Conservation (phyloP, 2,329 filamentous ascomycete species). For the Chalaropsis ovoidea region DNA sequence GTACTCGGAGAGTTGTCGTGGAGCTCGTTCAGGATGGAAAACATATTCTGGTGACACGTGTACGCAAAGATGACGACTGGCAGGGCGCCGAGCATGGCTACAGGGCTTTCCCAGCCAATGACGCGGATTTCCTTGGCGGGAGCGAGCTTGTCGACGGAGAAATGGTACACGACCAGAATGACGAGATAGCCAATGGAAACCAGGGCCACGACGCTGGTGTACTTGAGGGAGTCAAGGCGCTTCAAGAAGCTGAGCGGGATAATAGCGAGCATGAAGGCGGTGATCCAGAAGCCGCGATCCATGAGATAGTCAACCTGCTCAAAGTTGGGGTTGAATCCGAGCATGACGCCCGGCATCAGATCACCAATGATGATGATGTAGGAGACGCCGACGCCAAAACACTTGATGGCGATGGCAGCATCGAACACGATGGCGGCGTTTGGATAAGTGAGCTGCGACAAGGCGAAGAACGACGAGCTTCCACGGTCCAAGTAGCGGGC, state of each 20-base stretch:
- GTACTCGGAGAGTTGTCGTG: slow-evolving; percentile 65
- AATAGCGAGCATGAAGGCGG: slow-evolving; percentile 90
- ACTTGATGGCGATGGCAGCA: slow-evolving; percentile 91
- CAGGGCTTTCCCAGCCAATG: slow-evolving; percentile 66
- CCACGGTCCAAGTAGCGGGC: slow-evolving; percentile 87
- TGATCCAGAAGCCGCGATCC: slow-evolving; percentile 94
- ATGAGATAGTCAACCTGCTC: slow-evolving; percentile 60
- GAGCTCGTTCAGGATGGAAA: slow-evolving; percentile 94
- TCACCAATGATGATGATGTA: slow-evolving; percentile 99
- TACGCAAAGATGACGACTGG: slow-evolving; percentile 99
- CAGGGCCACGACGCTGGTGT: slow-evolving; percentile 84
- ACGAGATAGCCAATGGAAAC: slow-evolving; percentile 92
- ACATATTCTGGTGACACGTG: slow-evolving; percentile 99
- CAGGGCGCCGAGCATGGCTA: slow-evolving; percentile 72
- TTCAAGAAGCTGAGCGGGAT: slow-evolving; percentile 90
- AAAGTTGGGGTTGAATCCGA: slow-evolving; percentile 62
- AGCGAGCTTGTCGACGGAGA: slow-evolving; percentile 64
- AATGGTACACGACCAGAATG: slow-evolving; percentile 87
- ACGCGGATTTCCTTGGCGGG: slow-evolving; percentile 65
- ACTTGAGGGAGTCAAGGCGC: slow-evolving; percentile 88
- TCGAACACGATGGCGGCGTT: slow-evolving; percentile 94
- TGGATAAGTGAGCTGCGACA: slow-evolving; percentile 93
- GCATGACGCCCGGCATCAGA: slow-evolving; percentile 87
- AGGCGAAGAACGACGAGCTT: slow-evolving; percentile 83
- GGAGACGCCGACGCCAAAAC: slow-evolving; percentile 92